These are phyloP conservation scores for Breviolum minutum DNA, from an alignment of 73 alveolate genomes.

Conservation along the genomic window DNA sequence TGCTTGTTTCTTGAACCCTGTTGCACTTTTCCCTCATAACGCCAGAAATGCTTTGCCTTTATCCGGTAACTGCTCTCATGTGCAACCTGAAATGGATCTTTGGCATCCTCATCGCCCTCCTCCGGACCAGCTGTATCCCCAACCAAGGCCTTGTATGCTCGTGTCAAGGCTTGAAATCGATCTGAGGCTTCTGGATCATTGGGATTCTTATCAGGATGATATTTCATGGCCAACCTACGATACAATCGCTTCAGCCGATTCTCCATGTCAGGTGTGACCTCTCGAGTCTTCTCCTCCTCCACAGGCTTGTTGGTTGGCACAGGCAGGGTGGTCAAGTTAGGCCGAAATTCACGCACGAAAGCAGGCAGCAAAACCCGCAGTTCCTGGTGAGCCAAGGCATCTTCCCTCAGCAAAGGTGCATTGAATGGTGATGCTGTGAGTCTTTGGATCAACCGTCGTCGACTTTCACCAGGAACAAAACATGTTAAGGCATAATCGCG, in stretches of 20 bases:
- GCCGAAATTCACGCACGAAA: conserved; percentile 81
- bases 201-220: conserved; percentile 93
- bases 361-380: conserved; percentile 59
- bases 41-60: conserved; percentile 75
- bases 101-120: conserved; percentile 85
- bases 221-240: conserved; percentile 78
- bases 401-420: conserved; percentile 82
- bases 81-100: conserved; percentile 71
- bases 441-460: conserved; percentile 56
- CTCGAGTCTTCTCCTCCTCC: conserved; percentile 24
- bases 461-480: conserved; percentile 93
- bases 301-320: conserved; percentile 3
- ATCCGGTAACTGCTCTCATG: conserved; percentile 64
- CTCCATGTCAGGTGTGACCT: conserved; percentile 81
- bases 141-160: conserved; percentile 89
- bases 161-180: conserved; percentile 57
- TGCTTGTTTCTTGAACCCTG: neutral
- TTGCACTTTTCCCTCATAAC: neutral
- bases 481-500: conserved; percentile 78
- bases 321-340: conserved; percentile 62
- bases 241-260: conserved; percentile 73
- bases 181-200: conserved; percentile 79
- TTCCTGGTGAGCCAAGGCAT: conserved; percentile 86
- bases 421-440: conserved; percentile 81
- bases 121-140: conserved; percentile 91